These are phyloP conservation scores for Ogataea parapolymorpha DNA, from an alignment of 805 yeast genomes.

Conservation along the genomic window DNA sequence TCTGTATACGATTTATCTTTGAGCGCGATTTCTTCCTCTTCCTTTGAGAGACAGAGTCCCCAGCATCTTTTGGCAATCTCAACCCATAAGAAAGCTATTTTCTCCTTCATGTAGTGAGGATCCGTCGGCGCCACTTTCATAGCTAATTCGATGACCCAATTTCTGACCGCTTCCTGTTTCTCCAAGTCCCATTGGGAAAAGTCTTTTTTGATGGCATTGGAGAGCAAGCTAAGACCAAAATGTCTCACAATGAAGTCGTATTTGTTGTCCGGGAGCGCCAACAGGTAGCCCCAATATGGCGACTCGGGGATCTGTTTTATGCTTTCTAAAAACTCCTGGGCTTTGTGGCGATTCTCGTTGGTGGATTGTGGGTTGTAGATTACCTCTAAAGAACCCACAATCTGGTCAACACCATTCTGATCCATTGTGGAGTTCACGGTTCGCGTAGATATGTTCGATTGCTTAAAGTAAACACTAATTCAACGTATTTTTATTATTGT, in stretches of 20 bases:
- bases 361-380: constrained; percentile 65
- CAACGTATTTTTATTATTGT: background rate
- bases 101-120: constrained; percentile 88
- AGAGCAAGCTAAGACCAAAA: constrained; percentile 80
- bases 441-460: too few species aligned
- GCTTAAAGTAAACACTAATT: too few species aligned
- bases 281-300: constrained; percentile 88
- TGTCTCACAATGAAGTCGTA: constrained; percentile 76
- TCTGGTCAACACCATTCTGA: constrained; percentile 64
- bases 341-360: constrained; percentile 52
- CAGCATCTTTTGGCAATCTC: constrained; percentile 85
- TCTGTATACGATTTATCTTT: constrained; percentile 32
- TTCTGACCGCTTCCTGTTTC: constrained; percentile 64
- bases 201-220: constrained; percentile 59
- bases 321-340: constrained; percentile 66
- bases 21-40: constrained; percentile 19
- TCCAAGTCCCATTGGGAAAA: constrained; percentile 54
- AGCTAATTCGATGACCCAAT: constrained; percentile 82
- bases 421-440: constrained; percentile 49
- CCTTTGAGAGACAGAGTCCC: constrained; percentile 63
- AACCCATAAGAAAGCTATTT: constrained; percentile 88
- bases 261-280: constrained; percentile 63
- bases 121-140: constrained; percentile 56
- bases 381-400: constrained; percentile 71
- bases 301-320: constrained; percentile 77